These are phyloP conservation scores for Penicillium decumbens DNA, from an alignment of 2,329 filamentous ascomycete species.

Conservation along the genomic window DNA sequence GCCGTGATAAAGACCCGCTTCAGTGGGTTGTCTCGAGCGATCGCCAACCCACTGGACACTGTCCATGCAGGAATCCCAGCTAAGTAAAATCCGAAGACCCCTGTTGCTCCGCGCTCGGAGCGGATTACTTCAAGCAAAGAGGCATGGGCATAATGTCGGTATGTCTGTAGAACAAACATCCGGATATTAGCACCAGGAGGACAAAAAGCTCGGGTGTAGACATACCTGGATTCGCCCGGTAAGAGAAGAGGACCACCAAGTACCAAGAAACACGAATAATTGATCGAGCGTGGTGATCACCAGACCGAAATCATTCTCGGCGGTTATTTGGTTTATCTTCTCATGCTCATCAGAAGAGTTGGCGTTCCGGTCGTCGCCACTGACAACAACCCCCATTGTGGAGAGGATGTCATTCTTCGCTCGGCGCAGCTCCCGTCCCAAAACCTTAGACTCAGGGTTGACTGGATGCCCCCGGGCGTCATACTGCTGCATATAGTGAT, in stretches of 20 bases:
- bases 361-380: constrained; percentile 37
- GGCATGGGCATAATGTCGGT: constrained; percentile 34
- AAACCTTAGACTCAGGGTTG: constrained; percentile 40
- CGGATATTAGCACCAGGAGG: constrained; percentile 1
- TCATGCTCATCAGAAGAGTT: constrained; percentile 36
- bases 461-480: constrained; percentile 46
- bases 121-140: constrained; percentile 36
- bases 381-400: constrained; percentile 47
- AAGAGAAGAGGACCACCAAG: constrained; percentile 42
- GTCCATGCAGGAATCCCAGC: constrained; percentile 41
- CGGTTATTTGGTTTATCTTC: constrained; percentile 35
- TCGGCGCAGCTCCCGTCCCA: constrained; percentile 40
- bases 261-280: constrained; percentile 38
- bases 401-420: constrained; percentile 50
- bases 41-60: constrained; percentile 34
- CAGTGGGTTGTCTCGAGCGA: constrained; percentile 38
- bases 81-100: constrained; percentile 37
- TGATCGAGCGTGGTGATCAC: constrained; percentile 41
- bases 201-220: not conserved
- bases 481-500: constrained; percentile 47
- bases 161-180: constrained; percentile 29
- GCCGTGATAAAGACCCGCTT: constrained; percentile 31
- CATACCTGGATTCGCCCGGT: constrained; percentile 38
- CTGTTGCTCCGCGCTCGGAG: constrained; percentile 34
- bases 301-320: constrained; percentile 44